phyloP scores from a whole-genome alignment of 2,329 filamentous ascomycete genomes.

The Cladophialophora psammophila region DNA sequence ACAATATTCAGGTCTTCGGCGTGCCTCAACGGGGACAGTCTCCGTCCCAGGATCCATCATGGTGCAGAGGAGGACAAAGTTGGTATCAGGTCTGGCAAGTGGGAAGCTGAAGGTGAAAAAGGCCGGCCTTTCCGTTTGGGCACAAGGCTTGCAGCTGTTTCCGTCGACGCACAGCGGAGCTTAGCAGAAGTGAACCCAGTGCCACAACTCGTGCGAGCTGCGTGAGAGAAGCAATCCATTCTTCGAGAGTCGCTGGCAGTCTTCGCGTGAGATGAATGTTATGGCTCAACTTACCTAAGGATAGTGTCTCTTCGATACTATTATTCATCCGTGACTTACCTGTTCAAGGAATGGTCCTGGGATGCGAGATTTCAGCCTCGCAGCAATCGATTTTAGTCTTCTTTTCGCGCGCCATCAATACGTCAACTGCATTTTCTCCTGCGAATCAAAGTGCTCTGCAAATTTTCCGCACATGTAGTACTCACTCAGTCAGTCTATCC shows the following conservation, averaged over 20 bases:
- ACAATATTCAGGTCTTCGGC: not conserved
- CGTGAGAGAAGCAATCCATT: not conserved
- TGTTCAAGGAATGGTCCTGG: not conserved
- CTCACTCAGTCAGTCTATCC: not conserved
- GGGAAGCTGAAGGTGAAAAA: not conserved
- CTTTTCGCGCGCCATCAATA: not conserved
- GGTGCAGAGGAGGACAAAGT: not conserved
- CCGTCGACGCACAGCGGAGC: not conserved
- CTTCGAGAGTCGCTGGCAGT: not conserved
- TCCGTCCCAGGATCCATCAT: not conserved
- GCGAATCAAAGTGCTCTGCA: not conserved
- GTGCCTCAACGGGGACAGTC: not conserved
- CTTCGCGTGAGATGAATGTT: slow-evolving; percentile 1
- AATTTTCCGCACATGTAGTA: slow-evolving; percentile 1
- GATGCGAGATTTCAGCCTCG: not conserved
- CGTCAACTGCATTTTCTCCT: not conserved
- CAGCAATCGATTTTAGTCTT: not conserved
- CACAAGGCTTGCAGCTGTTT: not conserved
- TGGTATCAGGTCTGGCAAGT: not conserved
- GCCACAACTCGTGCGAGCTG: not conserved
- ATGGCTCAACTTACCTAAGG: not conserved
- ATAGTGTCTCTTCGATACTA: not conserved
- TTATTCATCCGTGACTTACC: not conserved
- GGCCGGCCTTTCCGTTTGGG: not conserved
- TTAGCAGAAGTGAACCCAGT: too few species aligned